Conservation (phyloP, 805 yeast genomes). For the Teunomyces barrocoloradensis region DNA sequence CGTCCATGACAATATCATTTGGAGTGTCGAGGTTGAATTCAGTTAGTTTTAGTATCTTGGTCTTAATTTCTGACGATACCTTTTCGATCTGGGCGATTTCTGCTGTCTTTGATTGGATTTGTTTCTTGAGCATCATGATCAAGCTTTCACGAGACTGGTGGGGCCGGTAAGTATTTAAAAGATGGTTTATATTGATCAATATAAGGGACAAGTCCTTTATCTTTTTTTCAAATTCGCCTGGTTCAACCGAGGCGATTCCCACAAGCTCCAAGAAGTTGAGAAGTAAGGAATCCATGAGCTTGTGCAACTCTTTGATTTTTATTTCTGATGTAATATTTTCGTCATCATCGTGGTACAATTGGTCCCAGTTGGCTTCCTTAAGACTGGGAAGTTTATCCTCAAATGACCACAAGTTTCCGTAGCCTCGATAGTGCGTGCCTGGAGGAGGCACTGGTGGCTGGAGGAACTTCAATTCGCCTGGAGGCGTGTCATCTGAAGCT, state of each 20-base stretch:
- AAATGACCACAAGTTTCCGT: constrained; percentile 87
- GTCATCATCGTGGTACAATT: constrained; percentile 54
- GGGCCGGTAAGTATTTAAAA: constrained; percentile 88
- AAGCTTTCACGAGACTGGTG: constrained; percentile 92
- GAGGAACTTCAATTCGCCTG: constrained; percentile 53
- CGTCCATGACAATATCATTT: constrained; percentile 4
- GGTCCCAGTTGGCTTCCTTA: constrained; percentile 72
- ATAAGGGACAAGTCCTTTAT: constrained; percentile 78
- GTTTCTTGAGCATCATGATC: constrained; percentile 68
- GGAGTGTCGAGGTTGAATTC: constrained; percentile 5
- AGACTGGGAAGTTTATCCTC: constrained; percentile 75
- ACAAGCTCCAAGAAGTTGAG: constrained; percentile 79
- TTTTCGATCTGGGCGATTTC: constrained; percentile 49
- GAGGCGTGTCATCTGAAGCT: constrained; percentile 17
- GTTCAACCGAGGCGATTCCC: constrained; percentile 73
- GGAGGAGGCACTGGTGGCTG: constrained; percentile 64
- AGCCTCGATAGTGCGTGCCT: constrained; percentile 72
- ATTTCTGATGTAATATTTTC: constrained; percentile 35
- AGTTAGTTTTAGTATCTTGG: constrained; percentile 26
- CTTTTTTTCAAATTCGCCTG: constrained; percentile 56
- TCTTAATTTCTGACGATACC: constrained; percentile 39
- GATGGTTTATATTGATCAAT: constrained; percentile 85
- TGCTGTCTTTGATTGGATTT: constrained; percentile 58
- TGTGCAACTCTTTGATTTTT: constrained; percentile 73
- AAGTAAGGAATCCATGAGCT: constrained; percentile 72